phyloP scores from a whole-genome alignment of 2,329 filamentous ascomycete genomes.

The Teratosphaeria zuluensis region DNA sequence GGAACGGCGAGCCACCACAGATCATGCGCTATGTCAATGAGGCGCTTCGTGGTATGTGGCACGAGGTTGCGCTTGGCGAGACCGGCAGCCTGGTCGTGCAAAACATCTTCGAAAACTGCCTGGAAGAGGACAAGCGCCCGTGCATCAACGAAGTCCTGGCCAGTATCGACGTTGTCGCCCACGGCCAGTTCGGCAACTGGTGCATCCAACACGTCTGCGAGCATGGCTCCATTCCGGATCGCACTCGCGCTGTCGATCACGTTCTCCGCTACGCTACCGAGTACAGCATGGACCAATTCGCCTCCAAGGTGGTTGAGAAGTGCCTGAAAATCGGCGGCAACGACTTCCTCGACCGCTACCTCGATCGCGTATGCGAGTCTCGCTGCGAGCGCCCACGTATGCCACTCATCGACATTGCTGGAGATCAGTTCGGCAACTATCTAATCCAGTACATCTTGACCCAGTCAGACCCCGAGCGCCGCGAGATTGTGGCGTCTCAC shows the following conservation, averaged over 20 bases:
- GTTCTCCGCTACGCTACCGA: conserved; percentile 88
- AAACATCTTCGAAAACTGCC: conserved; percentile 98
- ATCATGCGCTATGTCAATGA: conserved; percentile 99
- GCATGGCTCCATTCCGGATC: conserved; percentile 82
- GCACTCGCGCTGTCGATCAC: conserved; percentile 87
- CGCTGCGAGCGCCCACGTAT: conserved; percentile 86
- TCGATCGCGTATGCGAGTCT: conserved; percentile 88
- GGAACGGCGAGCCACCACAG: conserved; percentile 87
- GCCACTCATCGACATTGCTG: conserved; percentile 93
- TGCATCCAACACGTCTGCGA: conserved; percentile 99
- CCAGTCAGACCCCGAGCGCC: conserved; percentile 76
- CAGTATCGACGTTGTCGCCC: conserved; percentile 92
- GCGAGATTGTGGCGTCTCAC: conserved; percentile 84
- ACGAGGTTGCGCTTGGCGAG: conserved; percentile 92
- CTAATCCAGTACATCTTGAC: conserved; percentile 95
- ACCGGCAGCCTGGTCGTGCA: conserved; percentile 97
- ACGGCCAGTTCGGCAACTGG: conserved; percentile 98
- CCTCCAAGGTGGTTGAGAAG: conserved; percentile 98
- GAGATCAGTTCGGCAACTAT: conserved; percentile 98
- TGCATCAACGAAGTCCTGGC: conserved; percentile 93
- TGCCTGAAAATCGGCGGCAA: conserved; percentile 90
- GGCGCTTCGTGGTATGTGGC: conserved; percentile 92
- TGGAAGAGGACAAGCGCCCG: conserved; percentile 97
- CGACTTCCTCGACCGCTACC: conserved; percentile 85
- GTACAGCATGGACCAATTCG: conserved; percentile 98